These are phyloP conservation scores for Epichloe coenophiala DNA, from an alignment of 2,329 filamentous ascomycete genomes.

Conservation along the genomic window DNA sequence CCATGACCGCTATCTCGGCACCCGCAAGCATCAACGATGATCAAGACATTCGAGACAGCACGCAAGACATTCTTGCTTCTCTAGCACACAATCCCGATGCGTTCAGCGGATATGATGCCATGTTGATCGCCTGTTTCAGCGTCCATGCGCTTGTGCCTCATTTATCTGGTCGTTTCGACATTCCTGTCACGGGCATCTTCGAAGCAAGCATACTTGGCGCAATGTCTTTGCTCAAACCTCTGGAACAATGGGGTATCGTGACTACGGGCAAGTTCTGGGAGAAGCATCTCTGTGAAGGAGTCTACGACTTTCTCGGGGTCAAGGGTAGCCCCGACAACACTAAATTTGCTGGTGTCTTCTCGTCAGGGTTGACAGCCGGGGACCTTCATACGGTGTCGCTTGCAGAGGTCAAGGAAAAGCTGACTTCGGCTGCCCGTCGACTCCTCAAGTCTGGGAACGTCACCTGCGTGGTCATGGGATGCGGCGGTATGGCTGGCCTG, in stretches of 20 bases:
- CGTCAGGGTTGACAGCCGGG: constrained; percentile 65
- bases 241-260: constrained; percentile 66
- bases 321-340: constrained; percentile 17
- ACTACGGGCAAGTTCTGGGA: constrained; percentile 83
- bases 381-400: constrained; percentile 62
- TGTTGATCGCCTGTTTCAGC: constrained; percentile 81
- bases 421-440: constrained; percentile 56
- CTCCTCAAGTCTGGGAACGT: constrained; percentile 46
- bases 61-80: constrained; percentile 45
- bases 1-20: constrained; percentile 54
- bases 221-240: constrained; percentile 31
- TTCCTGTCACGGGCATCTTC: constrained; percentile 55
- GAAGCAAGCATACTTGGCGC: constrained; percentile 63
- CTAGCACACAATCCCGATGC: constrained; percentile 26
- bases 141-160: constrained; percentile 61
- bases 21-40: constrained; percentile 70
- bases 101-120: constrained; percentile 48
- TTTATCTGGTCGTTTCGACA: constrained; percentile 25
- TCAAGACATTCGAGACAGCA: constrained; percentile 51
- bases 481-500: constrained; percentile 82
- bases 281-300: constrained; percentile 51
- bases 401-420: constrained; percentile 48
- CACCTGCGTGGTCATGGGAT: constrained; percentile 67
- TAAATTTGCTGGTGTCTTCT: constrained; percentile 67
- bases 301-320: constrained; percentile 48